Evolutionary conservation across 768 basidiomycete species (phyloP), one percentile per base, ranked within the genome.

Genomic region (Lentinula sp.): DNA sequence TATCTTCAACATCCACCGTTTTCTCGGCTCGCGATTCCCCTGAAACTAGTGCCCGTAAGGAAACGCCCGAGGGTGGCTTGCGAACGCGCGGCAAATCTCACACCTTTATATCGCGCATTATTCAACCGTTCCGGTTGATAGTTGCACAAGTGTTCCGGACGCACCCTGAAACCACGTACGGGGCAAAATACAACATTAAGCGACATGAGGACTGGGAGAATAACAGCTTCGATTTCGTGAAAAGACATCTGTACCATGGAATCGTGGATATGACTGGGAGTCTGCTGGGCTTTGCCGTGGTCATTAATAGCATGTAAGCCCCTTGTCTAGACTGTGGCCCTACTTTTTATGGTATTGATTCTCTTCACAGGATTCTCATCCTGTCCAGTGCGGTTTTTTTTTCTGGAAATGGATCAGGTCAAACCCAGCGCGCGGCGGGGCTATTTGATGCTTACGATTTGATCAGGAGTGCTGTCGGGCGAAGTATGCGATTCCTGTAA

Each of bases 381-480:
- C 76, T 96, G 45, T 90, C 91, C 1, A 80, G 86, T 36, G 87
- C 92, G 12, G 91, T 93, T 6, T 96, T 93, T 74, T 92, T 82
- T 73, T 77, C 78, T 33, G 79, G 82, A 2, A 52, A 66, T 20
- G 62, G 62, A 6, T 70, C 66, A 46, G 9, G 69, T 65, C 60
- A 71, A 60, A 62, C 70, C 43, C 56, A 61, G 67, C 41, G 32
- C 16, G 81, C 88, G 16, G 91, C 92, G 1, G 90, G 85, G 69
- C 76, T 97, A 6, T 93, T 93, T 66, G 92, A 92, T 68, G 92
- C 94, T 1, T 86, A 94, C 71, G 79, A 83, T 37, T 76, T 95
- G 28, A 87, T 98, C 39, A 74, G 75, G n/a, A 67, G 77, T 20
- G 71, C 79, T 49, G 81, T 97, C 49, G 93, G 93, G 5, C 75